These are phyloP conservation scores for Capsella bursapastoris DNA, from an alignment of 345 rosid species.

Conservation along the genomic window DNA sequence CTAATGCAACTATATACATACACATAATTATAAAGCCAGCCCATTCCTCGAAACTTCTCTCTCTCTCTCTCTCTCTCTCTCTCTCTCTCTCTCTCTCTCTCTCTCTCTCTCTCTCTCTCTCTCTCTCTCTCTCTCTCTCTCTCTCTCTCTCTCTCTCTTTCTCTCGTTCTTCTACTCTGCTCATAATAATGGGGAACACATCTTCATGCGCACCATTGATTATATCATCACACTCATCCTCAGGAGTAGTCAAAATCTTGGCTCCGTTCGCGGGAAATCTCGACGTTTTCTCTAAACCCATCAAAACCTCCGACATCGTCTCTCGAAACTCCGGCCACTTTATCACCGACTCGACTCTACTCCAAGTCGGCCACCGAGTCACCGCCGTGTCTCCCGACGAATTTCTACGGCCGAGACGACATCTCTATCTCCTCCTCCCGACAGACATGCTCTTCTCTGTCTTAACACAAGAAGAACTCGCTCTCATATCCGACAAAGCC, in stretches of 20 bases:
- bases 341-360: slow-evolving; percentile 42
- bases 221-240: slow-evolving; percentile 36
- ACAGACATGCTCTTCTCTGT: slow-evolving; percentile 47
- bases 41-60: slow-evolving; percentile 18
- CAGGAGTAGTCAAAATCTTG: slow-evolving; percentile 39
- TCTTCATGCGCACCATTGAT: slow-evolving; percentile 44
- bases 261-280: slow-evolving; percentile 44
- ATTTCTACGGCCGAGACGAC: slow-evolving; percentile 39
- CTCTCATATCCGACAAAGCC: slow-evolving; percentile 40
- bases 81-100: background rate
- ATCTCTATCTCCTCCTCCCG: slow-evolving; percentile 43
- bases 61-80: background rate
- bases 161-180: slow-evolving; percentile 18
- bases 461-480: slow-evolving; percentile 45
- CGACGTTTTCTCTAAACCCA: slow-evolving; percentile 38
- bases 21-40: slow-evolving; percentile 27
- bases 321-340: slow-evolving; percentile 34
- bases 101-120: background rate
- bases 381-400: slow-evolving; percentile 33
- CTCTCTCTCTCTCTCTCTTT: background rate
- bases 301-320: slow-evolving; percentile 38
- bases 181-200: slow-evolving; percentile 46
- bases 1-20: slow-evolving; percentile 24
- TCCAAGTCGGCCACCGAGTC: slow-evolving; percentile 41
- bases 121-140: slow-evolving; percentile 4